These are phyloP conservation scores for Benincasa hispida DNA, from an alignment of 306 rosid species.

Conservation along the genomic window DNA sequence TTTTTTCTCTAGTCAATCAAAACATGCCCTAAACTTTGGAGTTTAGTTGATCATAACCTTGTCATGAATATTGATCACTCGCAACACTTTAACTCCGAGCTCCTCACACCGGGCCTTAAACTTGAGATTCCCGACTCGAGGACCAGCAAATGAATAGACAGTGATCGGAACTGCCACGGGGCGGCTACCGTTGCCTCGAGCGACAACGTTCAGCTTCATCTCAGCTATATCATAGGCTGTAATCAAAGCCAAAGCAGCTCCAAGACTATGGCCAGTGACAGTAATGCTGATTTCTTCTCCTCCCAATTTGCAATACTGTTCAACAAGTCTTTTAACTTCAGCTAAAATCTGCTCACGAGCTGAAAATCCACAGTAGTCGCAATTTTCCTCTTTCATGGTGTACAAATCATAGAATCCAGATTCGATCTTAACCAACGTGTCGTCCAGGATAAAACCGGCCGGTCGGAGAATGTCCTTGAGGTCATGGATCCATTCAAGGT, in stretches of 20 bases:
- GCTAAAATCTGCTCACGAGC: slow-evolving; percentile 58
- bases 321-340: slow-evolving; percentile 35
- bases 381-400: slow-evolving; percentile 38
- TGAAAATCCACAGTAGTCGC: slow-evolving; percentile 36
- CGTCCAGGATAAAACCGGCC: slow-evolving; percentile 18
- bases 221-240: slow-evolving; percentile 62
- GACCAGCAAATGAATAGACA: slow-evolving; percentile 47
- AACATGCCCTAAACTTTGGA: background rate
- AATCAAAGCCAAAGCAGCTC: slow-evolving; percentile 37
- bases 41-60: slow-evolving; percentile 11
- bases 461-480: slow-evolving; percentile 41
- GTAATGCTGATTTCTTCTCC: slow-evolving; percentile 49
- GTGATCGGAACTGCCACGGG: slow-evolving; percentile 23
- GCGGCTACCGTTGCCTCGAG: background rate
- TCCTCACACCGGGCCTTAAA: slow-evolving; percentile 56
- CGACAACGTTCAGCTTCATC: slow-evolving; percentile 18
- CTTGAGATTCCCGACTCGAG: slow-evolving; percentile 51
- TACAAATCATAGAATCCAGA: slow-evolving; percentile 54
- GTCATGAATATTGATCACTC: slow-evolving; percentile 47
- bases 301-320: slow-evolving; percentile 13
- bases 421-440: slow-evolving; percentile 34
- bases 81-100: slow-evolving; percentile 52
- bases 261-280: slow-evolving; percentile 59
- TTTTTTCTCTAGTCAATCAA: too few relatives aligned
- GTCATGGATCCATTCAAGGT: slow-evolving; percentile 56